phyloP scores from a whole-genome alignment of 1,139 yeast species.

The Zygosaccharomyces sapae region DNA sequence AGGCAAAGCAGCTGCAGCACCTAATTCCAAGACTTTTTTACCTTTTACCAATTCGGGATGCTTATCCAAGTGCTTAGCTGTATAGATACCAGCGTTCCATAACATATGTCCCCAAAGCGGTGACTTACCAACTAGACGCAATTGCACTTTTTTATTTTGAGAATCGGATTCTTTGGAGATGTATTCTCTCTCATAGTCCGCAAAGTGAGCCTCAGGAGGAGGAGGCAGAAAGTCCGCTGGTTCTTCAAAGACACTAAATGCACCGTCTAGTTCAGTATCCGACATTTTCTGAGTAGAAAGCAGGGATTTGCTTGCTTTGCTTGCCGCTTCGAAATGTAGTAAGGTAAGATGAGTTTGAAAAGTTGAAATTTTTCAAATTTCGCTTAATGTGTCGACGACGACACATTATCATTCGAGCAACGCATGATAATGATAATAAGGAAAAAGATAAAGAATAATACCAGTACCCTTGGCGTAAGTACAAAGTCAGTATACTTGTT shows the following conservation, averaged over 20 bases:
- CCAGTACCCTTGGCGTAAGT: too few species aligned
- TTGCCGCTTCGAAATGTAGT: not conserved
- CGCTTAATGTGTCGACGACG: not conserved
- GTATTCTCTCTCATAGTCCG: slow-evolving; percentile 52
- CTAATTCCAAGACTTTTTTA: slow-evolving; percentile 74
- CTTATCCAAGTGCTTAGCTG: slow-evolving; percentile 73
- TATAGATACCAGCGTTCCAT: slow-evolving; percentile 90
- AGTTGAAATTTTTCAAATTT: slow-evolving; percentile 2
- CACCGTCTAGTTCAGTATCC: slow-evolving; percentile 43
- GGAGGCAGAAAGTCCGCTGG: slow-evolving; percentile 74
- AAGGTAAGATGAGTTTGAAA: not conserved
- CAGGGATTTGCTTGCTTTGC: not conserved
- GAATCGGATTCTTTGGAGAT: slow-evolving; percentile 39
- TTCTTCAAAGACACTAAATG: slow-evolving; percentile 54
- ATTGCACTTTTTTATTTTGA: slow-evolving; percentile 44
- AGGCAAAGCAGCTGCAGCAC: slow-evolving; percentile 92
- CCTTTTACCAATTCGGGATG: slow-evolving; percentile 53
- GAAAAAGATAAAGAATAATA: too few species aligned
- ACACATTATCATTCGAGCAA: too few species aligned
- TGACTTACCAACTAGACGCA: slow-evolving; percentile 78
- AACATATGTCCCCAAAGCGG: slow-evolving; percentile 95
- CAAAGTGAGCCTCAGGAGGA: slow-evolving; percentile 69
- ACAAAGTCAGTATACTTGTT: too few species aligned
- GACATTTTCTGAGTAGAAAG: slow-evolving; percentile 35
- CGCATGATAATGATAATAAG: too few species aligned